Percentiles rank a stretch among this genome's conserved stretches.
phyloP scores from a whole-genome alignment of 768 basidiomycete species.

The Hygrocybe coccinea region DNA sequence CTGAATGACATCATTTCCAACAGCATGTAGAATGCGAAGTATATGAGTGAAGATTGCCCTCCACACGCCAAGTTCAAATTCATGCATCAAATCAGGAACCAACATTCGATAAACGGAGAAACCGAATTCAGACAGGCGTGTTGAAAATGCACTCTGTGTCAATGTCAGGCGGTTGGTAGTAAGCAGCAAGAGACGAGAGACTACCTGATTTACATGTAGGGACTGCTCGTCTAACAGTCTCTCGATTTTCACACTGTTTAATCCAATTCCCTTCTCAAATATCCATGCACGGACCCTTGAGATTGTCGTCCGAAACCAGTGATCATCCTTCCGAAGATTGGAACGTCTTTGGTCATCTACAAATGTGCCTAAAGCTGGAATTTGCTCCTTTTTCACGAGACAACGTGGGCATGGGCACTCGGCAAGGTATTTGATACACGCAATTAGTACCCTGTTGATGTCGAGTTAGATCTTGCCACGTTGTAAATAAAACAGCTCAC shows the following conservation, averaged over 20 bases:
- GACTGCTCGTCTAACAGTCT: conserved; percentile 1
- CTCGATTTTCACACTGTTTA: conserved; percentile 7
- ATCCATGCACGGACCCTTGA: conserved; percentile 3
- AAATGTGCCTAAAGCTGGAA: conserved; percentile 3
- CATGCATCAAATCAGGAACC: conserved; percentile 23
- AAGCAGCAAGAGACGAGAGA: neutral
- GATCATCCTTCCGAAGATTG: neutral
- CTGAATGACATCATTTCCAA: conserved; percentile 8
- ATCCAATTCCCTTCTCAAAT: neutral
- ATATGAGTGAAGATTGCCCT: conserved; percentile 25
- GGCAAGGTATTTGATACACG: conserved; percentile 18
- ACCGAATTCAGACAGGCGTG: conserved; percentile 3
- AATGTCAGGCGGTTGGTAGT: neutral
- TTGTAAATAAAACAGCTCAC: conserved; percentile 11
- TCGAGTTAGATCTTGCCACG: neutral
- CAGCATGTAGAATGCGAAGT: conserved; percentile 18
- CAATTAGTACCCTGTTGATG: conserved; percentile 16
- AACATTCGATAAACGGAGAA: conserved; percentile 19
- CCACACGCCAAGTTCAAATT: conserved; percentile 25
- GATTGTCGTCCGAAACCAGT: neutral
- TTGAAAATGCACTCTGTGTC: conserved; percentile 24
- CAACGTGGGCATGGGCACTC: conserved; percentile 23
- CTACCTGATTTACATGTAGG: conserved; percentile 6
- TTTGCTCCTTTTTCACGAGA: conserved; percentile 4
- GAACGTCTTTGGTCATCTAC: neutral